phyloP scores from a whole-genome alignment of 768 basidiomycete species.

The Coprinopsis strossmayeri region DNA sequence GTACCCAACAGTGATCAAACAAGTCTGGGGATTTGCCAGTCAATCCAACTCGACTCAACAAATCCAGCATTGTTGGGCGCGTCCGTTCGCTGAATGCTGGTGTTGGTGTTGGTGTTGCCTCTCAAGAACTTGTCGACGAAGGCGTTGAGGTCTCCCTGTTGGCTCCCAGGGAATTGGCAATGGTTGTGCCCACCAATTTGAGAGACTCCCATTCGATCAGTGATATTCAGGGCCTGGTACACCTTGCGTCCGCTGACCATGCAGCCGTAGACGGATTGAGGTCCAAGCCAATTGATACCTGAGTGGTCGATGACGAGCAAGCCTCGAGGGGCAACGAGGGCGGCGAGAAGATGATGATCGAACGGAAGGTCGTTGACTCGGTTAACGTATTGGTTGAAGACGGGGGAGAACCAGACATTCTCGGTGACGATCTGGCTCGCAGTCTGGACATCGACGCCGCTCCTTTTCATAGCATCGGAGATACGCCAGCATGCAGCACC shows the following conservation, averaged over 20 bases:
- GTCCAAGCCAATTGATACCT: slow-evolving; percentile 50
- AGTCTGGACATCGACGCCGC: slow-evolving; percentile 43
- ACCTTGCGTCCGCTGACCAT: slow-evolving; percentile 44
- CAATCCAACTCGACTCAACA: slow-evolving; percentile 36
- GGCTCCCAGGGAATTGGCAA: slow-evolving; percentile 44
- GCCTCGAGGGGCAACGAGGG: slow-evolving; percentile 47
- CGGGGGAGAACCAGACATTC: slow-evolving; percentile 58
- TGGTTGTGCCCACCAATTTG: slow-evolving; percentile 49
- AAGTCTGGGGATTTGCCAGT: slow-evolving; percentile 43
- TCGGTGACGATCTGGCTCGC: slow-evolving; percentile 52
- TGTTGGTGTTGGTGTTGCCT: slow-evolving; percentile 37
- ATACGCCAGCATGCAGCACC: slow-evolving; percentile 55
- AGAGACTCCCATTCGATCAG: slow-evolving; percentile 43
- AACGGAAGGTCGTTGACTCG: slow-evolving; percentile 40
- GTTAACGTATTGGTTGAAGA: slow-evolving; percentile 41
- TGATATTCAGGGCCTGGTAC: slow-evolving; percentile 42
- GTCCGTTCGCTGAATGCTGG: slow-evolving; percentile 39
- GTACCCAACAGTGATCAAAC: no score
- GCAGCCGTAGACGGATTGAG: slow-evolving; percentile 42
- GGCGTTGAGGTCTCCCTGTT: slow-evolving; percentile 39
- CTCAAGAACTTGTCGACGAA: slow-evolving; percentile 53
- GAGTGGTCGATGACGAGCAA: slow-evolving; percentile 51
- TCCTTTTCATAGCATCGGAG: slow-evolving; percentile 39
- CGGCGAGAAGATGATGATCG: slow-evolving; percentile 55
- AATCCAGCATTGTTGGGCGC: slow-evolving; percentile 32